These are phyloP conservation scores for Botrytis byssoidea DNA, from an alignment of 2,329 filamentous ascomycete species.

Conservation along the genomic window DNA sequence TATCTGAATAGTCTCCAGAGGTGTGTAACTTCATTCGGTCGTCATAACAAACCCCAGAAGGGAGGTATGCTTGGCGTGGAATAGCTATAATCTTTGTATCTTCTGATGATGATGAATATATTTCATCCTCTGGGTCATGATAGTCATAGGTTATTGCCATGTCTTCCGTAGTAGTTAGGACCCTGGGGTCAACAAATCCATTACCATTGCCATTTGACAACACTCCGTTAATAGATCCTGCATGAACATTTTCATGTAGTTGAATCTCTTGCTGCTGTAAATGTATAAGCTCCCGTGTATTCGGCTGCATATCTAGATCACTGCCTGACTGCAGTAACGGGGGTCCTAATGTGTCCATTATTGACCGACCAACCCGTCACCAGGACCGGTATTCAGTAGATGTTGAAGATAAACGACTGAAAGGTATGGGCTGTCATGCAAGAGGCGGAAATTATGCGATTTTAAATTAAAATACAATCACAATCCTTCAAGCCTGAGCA, in stretches of 20 bases:
- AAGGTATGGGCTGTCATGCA: background rate
- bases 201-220: slow-evolving; percentile 28
- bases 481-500: background rate
- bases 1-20: slow-evolving; percentile 71
- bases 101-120: slow-evolving; percentile 24
- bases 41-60: slow-evolving; percentile 85
- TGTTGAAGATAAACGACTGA: background rate
- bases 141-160: slow-evolving; percentile 20
- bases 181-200: slow-evolving; percentile 33
- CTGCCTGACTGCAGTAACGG: slow-evolving; percentile 24
- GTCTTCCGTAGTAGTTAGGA: slow-evolving; percentile 25
- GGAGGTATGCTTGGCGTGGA: slow-evolving; percentile 42
- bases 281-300: background rate
- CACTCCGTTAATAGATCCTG: slow-evolving; percentile 7
- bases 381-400: background rate
- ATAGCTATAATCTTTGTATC: slow-evolving; percentile 5
- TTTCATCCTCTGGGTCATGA: slow-evolving; percentile 22
- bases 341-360: slow-evolving; percentile 8
- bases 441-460: background rate
- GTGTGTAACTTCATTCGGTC: slow-evolving; percentile 94
- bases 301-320: slow-evolving; percentile 26
- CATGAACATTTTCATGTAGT: slow-evolving; percentile 25
- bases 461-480: background rate
- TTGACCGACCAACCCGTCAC: background rate
- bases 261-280: background rate